Evolutionary conservation across 2,329 filamentous ascomycete species (phyloP), one percentile per base, ranked within the genome.

Genomic region (Penicillium sp.): DNA sequence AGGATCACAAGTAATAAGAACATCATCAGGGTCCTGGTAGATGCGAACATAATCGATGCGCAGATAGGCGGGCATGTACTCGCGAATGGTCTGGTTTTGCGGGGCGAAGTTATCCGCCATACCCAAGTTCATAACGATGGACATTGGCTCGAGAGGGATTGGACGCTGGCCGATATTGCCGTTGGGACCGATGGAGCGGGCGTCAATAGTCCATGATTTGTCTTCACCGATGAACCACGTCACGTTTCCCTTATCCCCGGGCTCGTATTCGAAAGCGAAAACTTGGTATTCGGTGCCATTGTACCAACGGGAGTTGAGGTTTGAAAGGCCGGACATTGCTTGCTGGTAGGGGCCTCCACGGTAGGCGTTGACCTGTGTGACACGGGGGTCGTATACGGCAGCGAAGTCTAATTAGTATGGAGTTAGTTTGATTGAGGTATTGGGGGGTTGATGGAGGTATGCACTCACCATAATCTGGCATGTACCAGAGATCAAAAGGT

Each of bases 401-500:
- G 86, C 71, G 61, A 82, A 89, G 18, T 89, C 82, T 79, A 59
- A 26, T 6, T 6, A 35, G 31, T 6, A n/a, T 29, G 57, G 33
- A 45, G 31, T 20, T 23, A 27, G 23, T 14, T 26, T 42, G 23
- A 3, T 29, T 18, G 8, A 37, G 6, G 4, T 4, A n/a, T 3
- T 18, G 8, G 7, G 33, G 12, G 25, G 8, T 15, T 6, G 5
- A n/a, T 27, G 15, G n/a, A 18, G 1, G 6, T 43, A 23, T 15
- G 9, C 8, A 60, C 70, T 51, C 62, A 79, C 77, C 74, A 60
- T 82, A 82, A 64, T 88, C 79, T 8, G 86, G 85, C 72, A 85
- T 82, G 66, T 88, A 89, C 79, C 83, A 88, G 44, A 86, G 78
- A 66, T 90, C 87, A 61, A 89, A 89, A 2, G 87, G 87, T 1